Evolutionary conservation across 768 basidiomycete genomes (phyloP).

Genomic region (Mycena galericulata): DNA sequence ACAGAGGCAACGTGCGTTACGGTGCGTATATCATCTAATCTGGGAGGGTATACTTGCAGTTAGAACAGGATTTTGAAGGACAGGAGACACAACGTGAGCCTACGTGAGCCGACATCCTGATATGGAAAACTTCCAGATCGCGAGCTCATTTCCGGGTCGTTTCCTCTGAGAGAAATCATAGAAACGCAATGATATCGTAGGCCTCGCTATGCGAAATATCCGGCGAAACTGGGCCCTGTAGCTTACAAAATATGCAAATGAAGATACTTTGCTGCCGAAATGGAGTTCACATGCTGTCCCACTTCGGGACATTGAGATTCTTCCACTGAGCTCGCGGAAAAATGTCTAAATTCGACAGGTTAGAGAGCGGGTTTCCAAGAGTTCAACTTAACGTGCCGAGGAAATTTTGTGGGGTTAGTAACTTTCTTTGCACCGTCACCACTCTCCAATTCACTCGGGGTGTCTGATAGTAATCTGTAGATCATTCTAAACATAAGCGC

Average conservation of each 20-base stretch:
- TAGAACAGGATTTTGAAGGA: background rate
- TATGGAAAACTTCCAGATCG: background rate
- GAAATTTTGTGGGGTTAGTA: too few relatives aligned
- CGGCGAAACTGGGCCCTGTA: background rate
- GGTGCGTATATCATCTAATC: background rate
- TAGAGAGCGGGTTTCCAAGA: too few relatives aligned
- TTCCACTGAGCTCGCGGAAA: too few relatives aligned
- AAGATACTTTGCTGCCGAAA: background rate
- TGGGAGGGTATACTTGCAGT: background rate
- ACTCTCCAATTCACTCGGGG: too few relatives aligned
- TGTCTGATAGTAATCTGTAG: conserved; percentile 4
- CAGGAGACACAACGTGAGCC: background rate
- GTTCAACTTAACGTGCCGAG: too few relatives aligned
- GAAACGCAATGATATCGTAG: background rate
- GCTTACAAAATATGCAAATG: background rate
- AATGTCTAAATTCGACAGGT: too few relatives aligned
- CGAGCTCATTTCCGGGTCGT: conserved; percentile 1
- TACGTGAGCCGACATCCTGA: background rate
- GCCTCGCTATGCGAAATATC: background rate
- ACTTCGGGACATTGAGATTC: too few relatives aligned
- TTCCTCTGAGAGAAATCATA: conserved; percentile 1
- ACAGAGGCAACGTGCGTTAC: background rate
- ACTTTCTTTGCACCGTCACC: too few relatives aligned
- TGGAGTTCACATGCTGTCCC: background rate
- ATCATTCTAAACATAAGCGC: background rate